These are phyloP conservation scores for Grammothele lineata DNA, from an alignment of 768 basidiomycete genomes.

Conservation along the genomic window DNA sequence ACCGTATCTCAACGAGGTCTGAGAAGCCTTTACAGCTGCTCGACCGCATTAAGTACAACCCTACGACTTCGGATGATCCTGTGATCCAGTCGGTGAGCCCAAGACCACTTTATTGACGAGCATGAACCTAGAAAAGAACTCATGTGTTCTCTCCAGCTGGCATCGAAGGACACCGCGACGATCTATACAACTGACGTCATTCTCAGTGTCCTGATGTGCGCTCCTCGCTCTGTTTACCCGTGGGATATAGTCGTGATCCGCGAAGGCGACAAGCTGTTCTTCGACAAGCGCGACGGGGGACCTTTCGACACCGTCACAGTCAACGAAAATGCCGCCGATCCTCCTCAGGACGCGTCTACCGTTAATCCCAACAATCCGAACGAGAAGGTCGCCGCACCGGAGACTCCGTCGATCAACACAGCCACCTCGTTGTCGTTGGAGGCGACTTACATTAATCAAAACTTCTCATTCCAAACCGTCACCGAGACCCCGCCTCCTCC, in stretches of 20 bases:
- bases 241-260: slow-evolving; percentile 98
- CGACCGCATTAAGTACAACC: slow-evolving; percentile 95
- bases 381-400: slow-evolving; percentile 60
- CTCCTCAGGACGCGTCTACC: slow-evolving; percentile 78
- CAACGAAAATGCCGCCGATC: slow-evolving; percentile 97
- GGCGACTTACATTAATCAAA: slow-evolving; percentile 98
- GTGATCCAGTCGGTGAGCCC: slow-evolving; percentile 82
- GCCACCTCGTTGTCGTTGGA: slow-evolving; percentile 92
- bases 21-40: slow-evolving; percentile 88
- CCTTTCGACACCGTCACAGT: slow-evolving; percentile 97
- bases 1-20: slow-evolving; percentile 91
- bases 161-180: slow-evolving; percentile 72
- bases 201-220: slow-evolving; percentile 93
- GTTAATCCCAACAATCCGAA: slow-evolving; percentile 72
- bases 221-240: slow-evolving; percentile 91
- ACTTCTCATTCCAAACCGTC: slow-evolving; percentile 96
- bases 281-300: slow-evolving; percentile 97
- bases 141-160: slow-evolving; percentile 48
- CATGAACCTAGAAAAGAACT: background rate
- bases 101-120: background rate
- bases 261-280: slow-evolving; percentile 89
- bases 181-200: slow-evolving; percentile 96
- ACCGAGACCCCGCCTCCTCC: slow-evolving; percentile 60
- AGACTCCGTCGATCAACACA: slow-evolving; percentile 84
- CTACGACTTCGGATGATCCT: slow-evolving; percentile 96